Base-by-base conservation (phyloP, 345 rosid genomes). In the Hibiscus syriacus region DNA sequence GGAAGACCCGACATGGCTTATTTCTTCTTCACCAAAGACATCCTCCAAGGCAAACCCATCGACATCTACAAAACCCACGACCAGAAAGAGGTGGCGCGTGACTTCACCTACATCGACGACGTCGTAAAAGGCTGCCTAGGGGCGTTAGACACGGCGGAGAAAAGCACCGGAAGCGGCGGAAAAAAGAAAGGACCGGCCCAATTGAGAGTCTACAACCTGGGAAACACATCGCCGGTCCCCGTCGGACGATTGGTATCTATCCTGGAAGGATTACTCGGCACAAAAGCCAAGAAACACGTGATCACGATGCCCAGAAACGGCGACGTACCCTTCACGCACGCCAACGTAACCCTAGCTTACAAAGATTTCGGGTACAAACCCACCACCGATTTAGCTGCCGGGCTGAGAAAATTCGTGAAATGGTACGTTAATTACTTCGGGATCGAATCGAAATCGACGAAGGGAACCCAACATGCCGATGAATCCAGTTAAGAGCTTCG, bases 1-100 rank as follows among this genome's bases (percentile, higher is more conserved):
- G 97, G 97, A 29, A 83, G 97, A 60, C 97, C 97, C 5, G 97
- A 90, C 80, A 90, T 90, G 97, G 97, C 97, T 45, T 90, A 90
- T 71, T 88, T 82, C 86, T 90, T 90, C 75, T 90, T 90, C 82
- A 90, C 92, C 0, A 88, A 88, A 69, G 92, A 83, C 74, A 88
- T 90, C 9, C 72, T 90, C 19, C 87, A 83, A 25, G 97, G 94
- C 0, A 86, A 88, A 48, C 17, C 84, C n/a, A 90, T 90, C 23
- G 92, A 90, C 43, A 72, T 90, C 1, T 90, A 90, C 83, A 66
- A 72, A 64, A 86, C 92, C 0, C 83, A 81, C 1, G 94, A 85
- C 54, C 75, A 79, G 7, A 80, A 77, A 60, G 94, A 88, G 78
- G 97, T 90, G 81, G 97, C 97, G 78, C 97, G 97, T 77, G 97